Conservation (phyloP, 75 land plant species). For the Cryptomeria japonica region DNA sequence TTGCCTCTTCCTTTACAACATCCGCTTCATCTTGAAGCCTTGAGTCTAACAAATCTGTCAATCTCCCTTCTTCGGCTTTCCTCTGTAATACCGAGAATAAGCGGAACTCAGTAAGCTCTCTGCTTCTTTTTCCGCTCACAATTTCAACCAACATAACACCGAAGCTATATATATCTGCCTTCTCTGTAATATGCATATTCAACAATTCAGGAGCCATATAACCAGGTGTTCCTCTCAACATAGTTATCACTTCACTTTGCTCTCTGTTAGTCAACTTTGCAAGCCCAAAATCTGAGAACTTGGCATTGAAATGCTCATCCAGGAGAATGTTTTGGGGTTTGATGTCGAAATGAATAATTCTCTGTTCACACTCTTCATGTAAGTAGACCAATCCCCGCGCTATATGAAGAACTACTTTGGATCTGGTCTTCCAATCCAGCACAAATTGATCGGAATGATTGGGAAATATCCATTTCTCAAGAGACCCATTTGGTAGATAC, state of each 20-base stretch:
- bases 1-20: background rate
- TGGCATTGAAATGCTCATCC: slow-evolving; percentile 18
- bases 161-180: slow-evolving; percentile 25
- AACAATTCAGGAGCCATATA: background rate
- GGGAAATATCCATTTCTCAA: background rate
- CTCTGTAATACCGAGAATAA: slow-evolving; percentile 1
- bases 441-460: background rate
- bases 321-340: slow-evolving; percentile 24
- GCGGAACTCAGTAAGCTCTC: slow-evolving; percentile 1
- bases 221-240: background rate
- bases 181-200: slow-evolving; percentile 13
- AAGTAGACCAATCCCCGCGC: too few relatives aligned
- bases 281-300: slow-evolving; percentile 23
- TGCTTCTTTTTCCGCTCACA: slow-evolving; percentile 12
- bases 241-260: background rate
- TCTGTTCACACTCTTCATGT: slow-evolving; percentile 12
- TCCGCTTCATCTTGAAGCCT: background rate
- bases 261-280: slow-evolving; percentile 17
- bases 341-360: slow-evolving; percentile 26
- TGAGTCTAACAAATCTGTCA: background rate
- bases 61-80: slow-evolving; percentile 6
- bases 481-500: background rate
- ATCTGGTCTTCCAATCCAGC: background rate
- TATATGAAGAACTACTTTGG: background rate
- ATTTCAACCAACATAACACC: slow-evolving; percentile 23